Conservation (phyloP, 1,284 basidiomycete species). For the Apiotrichum gamsii region DNA sequence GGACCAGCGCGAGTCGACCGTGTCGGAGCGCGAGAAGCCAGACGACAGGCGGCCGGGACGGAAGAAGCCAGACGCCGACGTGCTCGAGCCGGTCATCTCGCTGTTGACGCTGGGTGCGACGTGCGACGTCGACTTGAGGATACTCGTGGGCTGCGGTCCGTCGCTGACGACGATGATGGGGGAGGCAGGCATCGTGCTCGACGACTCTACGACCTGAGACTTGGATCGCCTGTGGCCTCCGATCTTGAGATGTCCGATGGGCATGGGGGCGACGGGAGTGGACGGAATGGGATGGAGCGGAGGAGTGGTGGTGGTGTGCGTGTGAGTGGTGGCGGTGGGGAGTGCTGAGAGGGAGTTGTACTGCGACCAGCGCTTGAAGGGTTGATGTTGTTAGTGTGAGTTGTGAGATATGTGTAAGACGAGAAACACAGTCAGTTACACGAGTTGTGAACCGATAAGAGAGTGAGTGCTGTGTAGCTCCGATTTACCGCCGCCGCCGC, state of each 20-base stretch:
- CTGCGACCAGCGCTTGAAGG: no score
- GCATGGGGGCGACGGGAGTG: not conserved
- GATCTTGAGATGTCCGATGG: conserved; percentile 5
- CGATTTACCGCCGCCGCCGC: no score
- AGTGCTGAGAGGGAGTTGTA: no score
- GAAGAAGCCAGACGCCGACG: not conserved
- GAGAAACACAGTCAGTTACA: no score
- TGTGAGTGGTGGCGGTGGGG: no score
- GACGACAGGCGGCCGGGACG: not conserved
- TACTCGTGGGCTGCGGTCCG: not conserved
- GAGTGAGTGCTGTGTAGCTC: no score
- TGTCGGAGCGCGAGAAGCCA: conserved; percentile 20
- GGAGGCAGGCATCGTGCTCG: not conserved
- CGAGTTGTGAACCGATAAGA: no score
- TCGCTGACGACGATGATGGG: conserved; percentile 1
- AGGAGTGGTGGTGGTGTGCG: no score
- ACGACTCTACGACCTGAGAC: not conserved
- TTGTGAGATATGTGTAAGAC: no score
- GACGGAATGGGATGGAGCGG: no score
- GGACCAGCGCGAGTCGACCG: conserved; percentile 23
- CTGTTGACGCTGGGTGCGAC: not conserved
- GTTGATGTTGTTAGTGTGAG: no score
- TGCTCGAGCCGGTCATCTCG: conserved; percentile 1
- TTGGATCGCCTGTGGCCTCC: conserved; percentile 2
- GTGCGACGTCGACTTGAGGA: not conserved